phyloP scores from a whole-genome alignment of 2,329 filamentous ascomycete genomes.

The Biscogniauxia sp. region DNA sequence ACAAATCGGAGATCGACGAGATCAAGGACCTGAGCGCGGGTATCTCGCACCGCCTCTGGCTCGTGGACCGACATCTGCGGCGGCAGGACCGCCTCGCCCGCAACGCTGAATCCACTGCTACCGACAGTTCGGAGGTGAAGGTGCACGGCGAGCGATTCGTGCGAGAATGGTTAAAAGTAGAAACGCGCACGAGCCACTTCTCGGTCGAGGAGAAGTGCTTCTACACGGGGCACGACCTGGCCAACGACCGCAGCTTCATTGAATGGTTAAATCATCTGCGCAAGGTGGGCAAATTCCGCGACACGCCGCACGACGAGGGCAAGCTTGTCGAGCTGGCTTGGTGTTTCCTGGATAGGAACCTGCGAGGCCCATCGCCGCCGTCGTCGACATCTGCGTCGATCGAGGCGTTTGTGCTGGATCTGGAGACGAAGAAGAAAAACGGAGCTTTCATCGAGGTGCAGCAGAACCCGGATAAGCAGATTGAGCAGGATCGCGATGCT shows the following conservation, averaged over 20 bases:
- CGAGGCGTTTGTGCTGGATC: constrained; percentile 20
- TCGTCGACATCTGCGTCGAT: constrained; percentile 6
- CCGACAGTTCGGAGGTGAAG: constrained; percentile 13
- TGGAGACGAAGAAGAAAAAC: constrained; percentile 14
- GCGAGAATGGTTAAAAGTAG: constrained; percentile 21
- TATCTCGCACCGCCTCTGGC: constrained; percentile 21
- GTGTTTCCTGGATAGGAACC: constrained; percentile 27
- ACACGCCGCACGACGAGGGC: constrained; percentile 19
- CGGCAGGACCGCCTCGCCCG: constrained; percentile 11
- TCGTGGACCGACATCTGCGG: constrained; percentile 26
- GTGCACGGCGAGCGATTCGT: constrained; percentile 17
- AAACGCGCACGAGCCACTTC: constrained; percentile 14
- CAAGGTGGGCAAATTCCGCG: constrained; percentile 13
- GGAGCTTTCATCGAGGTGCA: constrained; percentile 18
- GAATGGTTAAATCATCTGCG: constrained; percentile 25
- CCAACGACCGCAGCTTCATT: constrained; percentile 12
- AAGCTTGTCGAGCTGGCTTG: constrained; percentile 29
- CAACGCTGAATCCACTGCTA: constrained; percentile 8
- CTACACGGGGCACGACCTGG: constrained; percentile 24
- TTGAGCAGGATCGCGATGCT: constrained; percentile 19
- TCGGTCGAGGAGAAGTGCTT: constrained; percentile 21
- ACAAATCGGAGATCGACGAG: constrained; percentile 21
- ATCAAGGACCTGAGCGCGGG: constrained; percentile 20
- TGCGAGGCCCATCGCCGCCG: constrained; percentile 19
- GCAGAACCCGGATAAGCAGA: constrained; percentile 18